These are phyloP conservation scores for Phytopythium chamaehyphon DNA, from an alignment of 352 stramenopile species.

Conservation along the genomic window DNA sequence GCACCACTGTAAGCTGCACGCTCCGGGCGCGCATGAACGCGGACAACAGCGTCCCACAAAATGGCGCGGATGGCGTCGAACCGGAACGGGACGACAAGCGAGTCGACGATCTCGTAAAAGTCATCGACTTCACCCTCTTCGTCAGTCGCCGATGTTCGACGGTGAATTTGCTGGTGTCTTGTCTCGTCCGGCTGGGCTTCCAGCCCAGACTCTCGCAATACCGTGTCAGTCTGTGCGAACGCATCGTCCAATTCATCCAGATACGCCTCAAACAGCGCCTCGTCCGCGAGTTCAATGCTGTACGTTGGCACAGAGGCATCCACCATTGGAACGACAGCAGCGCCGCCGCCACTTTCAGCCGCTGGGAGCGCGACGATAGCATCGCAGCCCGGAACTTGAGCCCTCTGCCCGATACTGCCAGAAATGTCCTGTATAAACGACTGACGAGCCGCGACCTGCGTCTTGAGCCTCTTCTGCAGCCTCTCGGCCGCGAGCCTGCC, in stretches of 20 bases:
- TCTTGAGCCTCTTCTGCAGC: slow-evolving; percentile 1
- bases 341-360: not conserved
- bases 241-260: slow-evolving; percentile 22
- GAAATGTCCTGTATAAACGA: slow-evolving; percentile 4
- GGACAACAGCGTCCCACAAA: slow-evolving; percentile 4
- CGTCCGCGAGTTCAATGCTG: slow-evolving; percentile 8
- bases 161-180: slow-evolving; percentile 1
- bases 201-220: slow-evolving; percentile 5
- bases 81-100: slow-evolving; percentile 3
- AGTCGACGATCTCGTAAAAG: slow-evolving; percentile 6
- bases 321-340: not conserved
- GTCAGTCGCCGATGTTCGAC: not conserved
- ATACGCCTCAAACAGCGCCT: slow-evolving; percentile 24
- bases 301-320: not conserved
- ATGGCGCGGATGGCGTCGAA: slow-evolving; percentile 2
- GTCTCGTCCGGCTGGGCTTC: not conserved
- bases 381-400: not conserved
- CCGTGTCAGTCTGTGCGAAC: slow-evolving; percentile 19
- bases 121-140: not conserved
- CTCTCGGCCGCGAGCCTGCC: slow-evolving; percentile 4
- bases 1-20: slow-evolving; percentile 5
- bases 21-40: not conserved
- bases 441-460: slow-evolving; percentile 5
- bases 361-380: no score
- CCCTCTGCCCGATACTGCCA: not conserved